These are phyloP conservation scores for Xanthoconium purpureum DNA, from an alignment of 768 basidiomycete species.

Conservation along the genomic window DNA sequence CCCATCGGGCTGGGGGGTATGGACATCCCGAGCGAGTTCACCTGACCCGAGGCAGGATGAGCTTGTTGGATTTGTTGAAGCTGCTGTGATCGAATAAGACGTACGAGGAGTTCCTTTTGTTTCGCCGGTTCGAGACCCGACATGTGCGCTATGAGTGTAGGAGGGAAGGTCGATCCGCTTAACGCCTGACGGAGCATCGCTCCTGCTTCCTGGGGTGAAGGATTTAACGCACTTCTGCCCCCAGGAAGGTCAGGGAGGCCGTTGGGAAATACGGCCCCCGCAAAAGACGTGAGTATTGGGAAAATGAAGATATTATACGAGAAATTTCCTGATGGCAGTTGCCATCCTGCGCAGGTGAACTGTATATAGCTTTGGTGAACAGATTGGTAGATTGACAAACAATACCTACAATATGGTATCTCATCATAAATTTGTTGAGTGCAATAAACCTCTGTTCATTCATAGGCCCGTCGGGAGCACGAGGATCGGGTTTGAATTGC, in stretches of 20 bases:
- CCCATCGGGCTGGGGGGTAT: slow-evolving; percentile 6
- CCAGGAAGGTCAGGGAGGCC: slow-evolving; percentile 47
- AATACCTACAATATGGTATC: slow-evolving; percentile 45
- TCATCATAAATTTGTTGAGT: slow-evolving; percentile 41
- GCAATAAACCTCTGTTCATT: slow-evolving; percentile 45
- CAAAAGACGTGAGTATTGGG: slow-evolving; percentile 33
- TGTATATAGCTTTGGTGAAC: slow-evolving; percentile 19
- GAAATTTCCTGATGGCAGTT: slow-evolving; percentile 38
- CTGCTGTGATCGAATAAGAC: slow-evolving; percentile 17
- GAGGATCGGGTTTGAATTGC: slow-evolving; percentile 36
- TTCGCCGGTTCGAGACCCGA: slow-evolving; percentile 23
- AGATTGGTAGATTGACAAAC: not conserved
- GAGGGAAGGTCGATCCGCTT: slow-evolving; percentile 3
- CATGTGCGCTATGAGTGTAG: slow-evolving; percentile 16
- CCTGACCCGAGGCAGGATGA: slow-evolving; percentile 11
- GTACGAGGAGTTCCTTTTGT: slow-evolving; percentile 21
- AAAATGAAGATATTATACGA: slow-evolving; percentile 51
- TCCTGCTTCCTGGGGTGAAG: slow-evolving; percentile 2
- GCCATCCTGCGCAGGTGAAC: slow-evolving; percentile 56
- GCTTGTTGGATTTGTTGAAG: slow-evolving; percentile 20
- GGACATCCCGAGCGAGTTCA: slow-evolving; percentile 15
- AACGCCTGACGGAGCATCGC: not conserved
- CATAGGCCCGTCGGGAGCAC: slow-evolving; percentile 30
- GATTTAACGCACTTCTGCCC: slow-evolving; percentile 15
- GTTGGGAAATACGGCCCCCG: slow-evolving; percentile 50